Evolutionary conservation across 441 rosid genomes (phyloP).

Genomic region (Pelargonium australe): DNA sequence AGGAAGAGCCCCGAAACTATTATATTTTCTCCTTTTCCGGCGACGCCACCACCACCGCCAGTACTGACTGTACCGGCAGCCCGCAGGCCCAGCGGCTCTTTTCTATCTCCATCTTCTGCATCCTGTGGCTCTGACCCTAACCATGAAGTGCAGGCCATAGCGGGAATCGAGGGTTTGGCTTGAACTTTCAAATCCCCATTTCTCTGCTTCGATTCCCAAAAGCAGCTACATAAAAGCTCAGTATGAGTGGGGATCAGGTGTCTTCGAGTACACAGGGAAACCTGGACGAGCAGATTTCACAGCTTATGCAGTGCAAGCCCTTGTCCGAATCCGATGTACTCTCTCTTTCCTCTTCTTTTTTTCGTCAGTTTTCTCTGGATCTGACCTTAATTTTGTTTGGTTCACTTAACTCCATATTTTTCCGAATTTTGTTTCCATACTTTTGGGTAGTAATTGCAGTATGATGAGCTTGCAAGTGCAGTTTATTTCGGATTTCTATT

Average conservation of each 20-base stretch:
- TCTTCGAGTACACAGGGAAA: slow-evolving; percentile 19
- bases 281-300: slow-evolving; percentile 66
- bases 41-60: too few relatives aligned
- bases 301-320: slow-evolving; percentile 76
- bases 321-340: slow-evolving; percentile 57
- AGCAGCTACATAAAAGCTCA: neutral
- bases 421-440: neutral
- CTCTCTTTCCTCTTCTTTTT: neutral
- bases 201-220: neutral
- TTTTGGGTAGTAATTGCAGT: neutral
- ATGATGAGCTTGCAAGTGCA: neutral
- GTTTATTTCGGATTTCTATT: neutral
- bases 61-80: too few relatives aligned
- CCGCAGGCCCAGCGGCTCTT: neutral
- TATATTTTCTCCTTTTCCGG: too few relatives aligned
- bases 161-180: neutral
- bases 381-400: neutral
- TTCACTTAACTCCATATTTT: neutral
- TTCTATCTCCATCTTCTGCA: neutral
- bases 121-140: neutral
- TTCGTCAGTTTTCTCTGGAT: neutral
- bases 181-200: neutral
- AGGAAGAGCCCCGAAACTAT: too few relatives aligned
- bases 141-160: neutral
- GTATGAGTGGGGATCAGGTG: slow-evolving; percentile 7